A percentile compares a stretch with the other conserved stretches of the same genome.
Conservation (phyloP, 192 early-diverging fungal genomes). For the Powellomyces hirtus region DNA sequence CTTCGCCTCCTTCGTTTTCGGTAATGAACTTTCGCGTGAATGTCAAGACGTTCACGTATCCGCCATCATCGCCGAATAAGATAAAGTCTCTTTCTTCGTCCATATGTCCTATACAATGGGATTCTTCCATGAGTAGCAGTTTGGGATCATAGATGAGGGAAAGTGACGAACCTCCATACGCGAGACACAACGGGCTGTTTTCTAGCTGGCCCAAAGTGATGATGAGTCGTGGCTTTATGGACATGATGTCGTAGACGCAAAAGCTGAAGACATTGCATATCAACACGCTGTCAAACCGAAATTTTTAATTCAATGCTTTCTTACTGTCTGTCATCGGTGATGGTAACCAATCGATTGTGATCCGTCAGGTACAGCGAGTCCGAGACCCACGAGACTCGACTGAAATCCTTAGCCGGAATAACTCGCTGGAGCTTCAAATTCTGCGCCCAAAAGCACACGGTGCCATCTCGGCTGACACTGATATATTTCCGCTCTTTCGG, state of each 20-base stretch:
- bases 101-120: constrained; percentile 35
- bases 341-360: constrained; percentile 48
- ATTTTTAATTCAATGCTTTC: constrained; percentile 3
- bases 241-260: constrained; percentile 59
- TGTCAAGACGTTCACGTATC: constrained; percentile 56
- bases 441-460: constrained; percentile 51
- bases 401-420: constrained; percentile 51
- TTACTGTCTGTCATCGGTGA: constrained; percentile 61
- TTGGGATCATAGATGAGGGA: background rate
- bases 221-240: constrained; percentile 58
- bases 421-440: constrained; percentile 54
- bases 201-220: constrained; percentile 53
- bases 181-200: constrained; percentile 57
- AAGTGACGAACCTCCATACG: constrained; percentile 41
- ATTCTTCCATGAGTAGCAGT: background rate
- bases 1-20: constrained; percentile 40
- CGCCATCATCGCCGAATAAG: constrained; percentile 62
- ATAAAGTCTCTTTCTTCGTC: constrained; percentile 56
- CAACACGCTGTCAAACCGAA: too few species aligned
- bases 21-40: constrained; percentile 50
- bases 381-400: constrained; percentile 47
- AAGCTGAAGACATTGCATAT: constrained; percentile 31
- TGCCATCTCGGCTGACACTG: constrained; percentile 57
- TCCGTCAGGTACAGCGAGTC: constrained; percentile 57
- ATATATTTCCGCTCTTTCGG: constrained; percentile 62